Conservation (phyloP, 345 rosid species). For the Populus ilicifolia region DNA sequence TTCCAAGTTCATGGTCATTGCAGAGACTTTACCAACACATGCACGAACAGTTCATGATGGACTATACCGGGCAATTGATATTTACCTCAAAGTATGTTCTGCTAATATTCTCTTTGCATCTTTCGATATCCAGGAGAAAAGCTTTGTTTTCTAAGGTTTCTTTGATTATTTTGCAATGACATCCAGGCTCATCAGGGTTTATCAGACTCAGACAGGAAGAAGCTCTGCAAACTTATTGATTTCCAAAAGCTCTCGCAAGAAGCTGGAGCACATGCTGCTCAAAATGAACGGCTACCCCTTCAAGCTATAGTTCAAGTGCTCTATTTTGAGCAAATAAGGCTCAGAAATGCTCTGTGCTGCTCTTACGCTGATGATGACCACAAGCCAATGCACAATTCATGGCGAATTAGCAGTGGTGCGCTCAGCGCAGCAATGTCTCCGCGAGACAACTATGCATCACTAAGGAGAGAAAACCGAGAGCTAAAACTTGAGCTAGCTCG, state of each 20-base stretch:
- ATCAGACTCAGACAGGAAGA: constrained; percentile 79
- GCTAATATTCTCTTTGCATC: constrained; percentile 2
- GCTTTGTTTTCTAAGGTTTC: neutral
- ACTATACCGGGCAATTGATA: constrained; percentile 80
- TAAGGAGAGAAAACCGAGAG: constrained; percentile 91
- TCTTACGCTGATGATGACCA: constrained; percentile 63
- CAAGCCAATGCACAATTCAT: constrained; percentile 68
- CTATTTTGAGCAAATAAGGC: constrained; percentile 89
- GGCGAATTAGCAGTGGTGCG: constrained; percentile 91
- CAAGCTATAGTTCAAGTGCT: constrained; percentile 96
- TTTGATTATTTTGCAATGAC: neutral
- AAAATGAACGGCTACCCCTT: constrained; percentile 90
- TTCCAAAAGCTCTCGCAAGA: constrained; percentile 97
- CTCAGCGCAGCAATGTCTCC: constrained; percentile 98
- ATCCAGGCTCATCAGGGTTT: constrained; percentile 72
- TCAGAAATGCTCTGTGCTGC: constrained; percentile 65
- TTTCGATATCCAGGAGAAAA: no score
- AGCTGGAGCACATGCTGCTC: constrained; percentile 97
- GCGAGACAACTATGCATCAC: constrained; percentile 86
- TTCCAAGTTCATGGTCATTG: constrained; percentile 75
- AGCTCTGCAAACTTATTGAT: constrained; percentile 71
- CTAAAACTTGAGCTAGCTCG: constrained; percentile 91
- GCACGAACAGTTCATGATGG: constrained; percentile 92
- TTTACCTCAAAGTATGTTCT: constrained; percentile 69
- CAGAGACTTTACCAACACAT: constrained; percentile 80